phyloP scores from a whole-genome alignment of 2,329 filamentous ascomycete genomes.

The Lecanicillium sp. region DNA sequence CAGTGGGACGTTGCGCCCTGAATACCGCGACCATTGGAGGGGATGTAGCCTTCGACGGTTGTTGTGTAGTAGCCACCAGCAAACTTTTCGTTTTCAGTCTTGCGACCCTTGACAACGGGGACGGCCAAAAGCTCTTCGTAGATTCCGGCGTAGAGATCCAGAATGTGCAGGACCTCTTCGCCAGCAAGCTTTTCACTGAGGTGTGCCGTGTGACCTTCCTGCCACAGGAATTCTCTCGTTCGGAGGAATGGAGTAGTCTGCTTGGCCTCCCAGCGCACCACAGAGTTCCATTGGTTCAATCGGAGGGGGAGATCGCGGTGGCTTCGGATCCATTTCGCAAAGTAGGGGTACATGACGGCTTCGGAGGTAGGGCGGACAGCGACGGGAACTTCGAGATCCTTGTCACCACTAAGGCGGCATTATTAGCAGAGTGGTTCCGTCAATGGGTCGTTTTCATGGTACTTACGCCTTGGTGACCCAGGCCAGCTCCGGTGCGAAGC shows the following conservation, averaged over 20 bases:
- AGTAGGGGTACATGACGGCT: constrained; percentile 92
- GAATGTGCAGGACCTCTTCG: constrained; percentile 83
- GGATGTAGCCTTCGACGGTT: constrained; percentile 94
- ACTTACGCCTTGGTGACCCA: constrained; percentile 79
- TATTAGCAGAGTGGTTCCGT: constrained; percentile 1
- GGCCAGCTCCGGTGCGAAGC: constrained; percentile 89
- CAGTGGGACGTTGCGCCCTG: constrained; percentile 94
- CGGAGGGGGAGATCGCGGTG: constrained; percentile 90
- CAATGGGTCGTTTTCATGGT: neutral
- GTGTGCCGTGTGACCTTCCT: constrained; percentile 89
- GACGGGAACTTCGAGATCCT: constrained; percentile 75
- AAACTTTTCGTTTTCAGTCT: constrained; percentile 98
- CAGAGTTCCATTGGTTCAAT: constrained; percentile 96
- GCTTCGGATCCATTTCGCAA: constrained; percentile 92
- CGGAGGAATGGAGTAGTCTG: constrained; percentile 80
- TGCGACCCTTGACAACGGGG: constrained; percentile 84
- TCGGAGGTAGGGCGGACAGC: constrained; percentile 62
- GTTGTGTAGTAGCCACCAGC: constrained; percentile 95
- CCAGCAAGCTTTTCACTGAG: constrained; percentile 74
- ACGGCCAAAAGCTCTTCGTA: constrained; percentile 93
- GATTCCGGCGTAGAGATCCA: constrained; percentile 84
- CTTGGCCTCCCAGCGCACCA: constrained; percentile 94
- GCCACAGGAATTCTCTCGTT: constrained; percentile 94
- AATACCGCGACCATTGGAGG: constrained; percentile 89
- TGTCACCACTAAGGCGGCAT: constrained; percentile 59